phyloP scores from a whole-genome alignment of 164 flowering plant species.

The Nymphaea thermarum region DNA sequence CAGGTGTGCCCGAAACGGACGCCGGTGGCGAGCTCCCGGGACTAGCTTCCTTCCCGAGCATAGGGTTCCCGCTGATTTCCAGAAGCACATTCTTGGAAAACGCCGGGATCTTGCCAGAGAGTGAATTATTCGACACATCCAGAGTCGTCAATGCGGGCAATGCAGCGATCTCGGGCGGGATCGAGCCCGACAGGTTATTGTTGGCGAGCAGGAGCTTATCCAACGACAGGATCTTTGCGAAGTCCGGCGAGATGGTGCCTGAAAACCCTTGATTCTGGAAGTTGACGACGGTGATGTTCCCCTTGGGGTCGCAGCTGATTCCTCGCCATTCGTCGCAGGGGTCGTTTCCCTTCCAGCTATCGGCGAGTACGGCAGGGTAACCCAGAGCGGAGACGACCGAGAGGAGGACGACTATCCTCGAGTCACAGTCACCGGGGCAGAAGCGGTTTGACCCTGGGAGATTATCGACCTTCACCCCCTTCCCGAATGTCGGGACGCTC shows the following conservation, averaged over 20 bases:
- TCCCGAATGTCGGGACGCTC: constrained; percentile 53
- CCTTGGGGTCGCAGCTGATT: constrained; percentile 22
- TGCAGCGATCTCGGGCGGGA: constrained; percentile 49
- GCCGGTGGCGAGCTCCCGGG: not conserved
- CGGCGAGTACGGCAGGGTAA: constrained; percentile 54
- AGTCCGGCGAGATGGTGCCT: constrained; percentile 62
- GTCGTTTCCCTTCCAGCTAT: constrained; percentile 66
- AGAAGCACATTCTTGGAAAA: constrained; percentile 32
- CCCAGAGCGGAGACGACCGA: constrained; percentile 34
- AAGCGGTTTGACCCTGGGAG: constrained; percentile 9
- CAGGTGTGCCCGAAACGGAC: constrained; percentile 14
- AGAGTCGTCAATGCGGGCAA: constrained; percentile 29
- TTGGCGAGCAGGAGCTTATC: constrained; percentile 36
- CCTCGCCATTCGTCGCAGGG: constrained; percentile 66
- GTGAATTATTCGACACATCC: constrained; percentile 58
- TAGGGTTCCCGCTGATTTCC: constrained; percentile 30
- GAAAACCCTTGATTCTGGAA: constrained; percentile 39
- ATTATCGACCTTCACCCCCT: constrained; percentile 26
- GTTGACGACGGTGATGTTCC: constrained; percentile 35
- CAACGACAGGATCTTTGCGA: constrained; percentile 28
- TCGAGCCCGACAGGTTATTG: constrained; percentile 54
- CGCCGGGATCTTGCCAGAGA: constrained; percentile 49
- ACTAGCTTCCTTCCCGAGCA: constrained; percentile 32
- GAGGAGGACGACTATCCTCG: constrained; percentile 41
- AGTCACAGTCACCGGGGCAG: constrained; percentile 61